Percentiles rank a stretch among this genome's conserved stretches.
These are phyloP conservation scores for Mucor velutinosus DNA, from an alignment of 371 early-diverging fungal genomes.

Conservation along the genomic window DNA sequence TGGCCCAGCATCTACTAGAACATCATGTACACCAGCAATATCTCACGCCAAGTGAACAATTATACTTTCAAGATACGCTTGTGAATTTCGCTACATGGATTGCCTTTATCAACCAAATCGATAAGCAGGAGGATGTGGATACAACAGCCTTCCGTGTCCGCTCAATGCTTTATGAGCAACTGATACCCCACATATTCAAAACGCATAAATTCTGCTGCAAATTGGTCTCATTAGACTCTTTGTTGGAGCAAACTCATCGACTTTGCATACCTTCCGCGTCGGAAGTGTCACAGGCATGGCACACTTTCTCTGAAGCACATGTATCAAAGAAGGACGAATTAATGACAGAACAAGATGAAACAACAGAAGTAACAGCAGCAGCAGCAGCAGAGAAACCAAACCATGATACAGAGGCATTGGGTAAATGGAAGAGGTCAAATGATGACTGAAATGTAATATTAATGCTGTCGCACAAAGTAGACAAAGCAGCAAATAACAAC, in stretches of 20 bases:
- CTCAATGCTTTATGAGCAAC: conserved; percentile 75
- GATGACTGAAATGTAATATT: neutral
- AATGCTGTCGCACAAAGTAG: neutral
- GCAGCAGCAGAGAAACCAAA: neutral
- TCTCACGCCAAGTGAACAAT: conserved; percentile 32
- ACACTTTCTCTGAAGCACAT: conserved; percentile 11
- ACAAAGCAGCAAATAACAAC: neutral
- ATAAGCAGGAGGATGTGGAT: conserved; percentile 14
- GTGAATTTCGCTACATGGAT: conserved; percentile 48
- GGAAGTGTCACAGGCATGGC: conserved; percentile 24
- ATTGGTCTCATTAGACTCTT: neutral
- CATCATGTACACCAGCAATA: conserved; percentile 28
- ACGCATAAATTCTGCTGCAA: conserved; percentile 44
- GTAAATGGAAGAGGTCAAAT: neutral
- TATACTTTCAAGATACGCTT: conserved; percentile 47
- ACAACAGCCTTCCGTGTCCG: conserved; percentile 65
- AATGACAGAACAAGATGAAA: neutral
- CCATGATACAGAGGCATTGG: neutral
- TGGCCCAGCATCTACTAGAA: conserved; percentile 31
- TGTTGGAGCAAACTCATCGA: conserved; percentile 13
- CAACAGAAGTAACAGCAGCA: neutral
- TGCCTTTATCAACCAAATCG: conserved; percentile 45
- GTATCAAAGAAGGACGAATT: neutral
- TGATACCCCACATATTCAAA: conserved; percentile 57
- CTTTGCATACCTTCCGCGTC: conserved; percentile 7